These are phyloP conservation scores for Xylariaceae sp. DNA, from an alignment of 2,329 filamentous ascomycete species.

Conservation along the genomic window DNA sequence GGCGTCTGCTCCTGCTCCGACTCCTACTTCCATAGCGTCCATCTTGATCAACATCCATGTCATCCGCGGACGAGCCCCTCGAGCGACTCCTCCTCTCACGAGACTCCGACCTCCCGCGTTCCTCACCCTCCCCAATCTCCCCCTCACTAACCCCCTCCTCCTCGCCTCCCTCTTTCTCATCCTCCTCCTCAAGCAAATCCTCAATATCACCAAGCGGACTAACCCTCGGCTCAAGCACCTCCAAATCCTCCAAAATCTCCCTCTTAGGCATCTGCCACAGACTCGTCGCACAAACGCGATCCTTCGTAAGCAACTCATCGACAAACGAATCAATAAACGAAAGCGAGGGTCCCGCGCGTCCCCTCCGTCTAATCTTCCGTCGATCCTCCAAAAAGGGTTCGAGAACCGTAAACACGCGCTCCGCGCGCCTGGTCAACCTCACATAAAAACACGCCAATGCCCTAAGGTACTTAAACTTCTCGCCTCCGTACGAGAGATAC, in stretches of 20 bases:
- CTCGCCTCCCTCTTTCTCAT: conserved; percentile 38
- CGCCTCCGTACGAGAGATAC: conserved; percentile 71
- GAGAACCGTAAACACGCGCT: conserved; percentile 71
- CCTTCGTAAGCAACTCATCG: conserved; percentile 83
- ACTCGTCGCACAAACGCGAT: conserved; percentile 84
- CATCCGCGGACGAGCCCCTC: conserved; percentile 30
- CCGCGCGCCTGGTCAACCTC: conserved; percentile 76
- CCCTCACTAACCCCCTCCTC: conserved; percentile 22
- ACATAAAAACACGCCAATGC: conserved; percentile 90
- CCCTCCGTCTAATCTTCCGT: conserved; percentile 74
- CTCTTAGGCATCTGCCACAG: conserved; percentile 86
- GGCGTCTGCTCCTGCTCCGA: conserved; percentile 1
- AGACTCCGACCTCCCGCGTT: conserved; percentile 15
- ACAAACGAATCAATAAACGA: conserved; percentile 89
- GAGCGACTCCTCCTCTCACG: conserved; percentile 17
- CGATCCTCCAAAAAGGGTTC: conserved; percentile 80
- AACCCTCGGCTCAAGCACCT: conserved; percentile 75
- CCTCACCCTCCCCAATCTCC: conserved; percentile 12
- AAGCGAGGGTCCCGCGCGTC: conserved; percentile 66
- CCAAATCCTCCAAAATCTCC: conserved; percentile 80
- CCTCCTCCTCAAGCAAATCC: conserved; percentile 59
- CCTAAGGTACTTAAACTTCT: conserved; percentile 79
- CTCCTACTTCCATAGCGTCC: conserved; percentile 16
- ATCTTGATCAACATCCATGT: conserved; percentile 38
- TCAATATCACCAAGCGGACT: conserved; percentile 80